phyloP scores from a whole-genome alignment of 441 rosid species.

The Lepidium campestre region DNA sequence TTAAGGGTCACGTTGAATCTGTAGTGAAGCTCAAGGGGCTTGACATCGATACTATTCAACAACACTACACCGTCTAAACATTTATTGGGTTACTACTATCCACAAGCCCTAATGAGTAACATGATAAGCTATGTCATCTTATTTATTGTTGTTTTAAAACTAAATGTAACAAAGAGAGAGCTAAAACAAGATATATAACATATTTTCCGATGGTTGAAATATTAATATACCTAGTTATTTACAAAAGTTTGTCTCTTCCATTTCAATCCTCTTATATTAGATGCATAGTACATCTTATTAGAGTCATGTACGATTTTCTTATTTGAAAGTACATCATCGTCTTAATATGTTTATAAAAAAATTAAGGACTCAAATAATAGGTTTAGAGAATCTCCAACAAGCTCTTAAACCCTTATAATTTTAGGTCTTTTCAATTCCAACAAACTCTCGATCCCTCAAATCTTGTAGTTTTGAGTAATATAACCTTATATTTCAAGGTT shows the following conservation, averaged over 20 bases:
- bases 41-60: constrained; percentile 61
- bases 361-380: too few relatives aligned
- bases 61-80: constrained; percentile 56
- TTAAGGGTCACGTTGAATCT: constrained; percentile 66
- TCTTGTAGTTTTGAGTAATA: too few relatives aligned
- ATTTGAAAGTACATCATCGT: too few relatives aligned
- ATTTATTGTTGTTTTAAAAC: neutral
- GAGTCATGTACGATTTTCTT: too few relatives aligned
- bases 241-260: neutral
- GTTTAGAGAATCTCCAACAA: too few relatives aligned
- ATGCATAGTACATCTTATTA: too few relatives aligned
- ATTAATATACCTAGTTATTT: neutral
- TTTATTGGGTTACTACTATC: neutral
- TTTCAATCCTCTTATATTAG: neutral
- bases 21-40: constrained; percentile 65
- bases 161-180: constrained; percentile 12
- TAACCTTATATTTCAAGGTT: too few relatives aligned
- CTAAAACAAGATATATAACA: neutral
- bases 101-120: neutral
- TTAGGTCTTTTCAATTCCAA: too few relatives aligned
- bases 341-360: too few relatives aligned
- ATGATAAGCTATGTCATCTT: neutral
- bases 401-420: too few relatives aligned
- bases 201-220: constrained; percentile 12
- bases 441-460: too few relatives aligned